Conservation (phyloP, 148 eudicot genomes). For the Dysphania ambrosioides region DNA sequence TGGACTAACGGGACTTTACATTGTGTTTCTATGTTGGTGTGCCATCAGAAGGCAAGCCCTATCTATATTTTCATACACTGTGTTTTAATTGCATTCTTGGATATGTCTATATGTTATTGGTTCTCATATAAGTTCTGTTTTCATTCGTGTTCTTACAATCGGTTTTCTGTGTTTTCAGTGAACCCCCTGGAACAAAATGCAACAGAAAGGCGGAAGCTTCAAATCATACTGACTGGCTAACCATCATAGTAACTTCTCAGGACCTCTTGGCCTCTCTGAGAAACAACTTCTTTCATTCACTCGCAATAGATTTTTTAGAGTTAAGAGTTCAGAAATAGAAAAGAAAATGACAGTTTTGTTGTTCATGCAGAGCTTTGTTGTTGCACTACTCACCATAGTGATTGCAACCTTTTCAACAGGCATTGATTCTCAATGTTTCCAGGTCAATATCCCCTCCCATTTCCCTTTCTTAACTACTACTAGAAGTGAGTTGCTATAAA, state of each 20-base stretch:
- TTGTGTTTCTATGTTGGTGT: conserved; percentile 86
- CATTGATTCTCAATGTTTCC: conserved; percentile 84
- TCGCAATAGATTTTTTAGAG: too few species aligned
- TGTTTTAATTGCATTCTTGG: too few species aligned
- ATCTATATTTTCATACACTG: too few species aligned
- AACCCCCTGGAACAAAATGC: conserved; percentile 69
- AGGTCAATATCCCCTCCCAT: conserved; percentile 35
- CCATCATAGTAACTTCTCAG: conserved; percentile 59
- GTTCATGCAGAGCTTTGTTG: conserved; percentile 63
- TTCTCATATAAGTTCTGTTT: neutral
- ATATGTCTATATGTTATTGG: too few species aligned
- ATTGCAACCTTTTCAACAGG: conserved; percentile 90
- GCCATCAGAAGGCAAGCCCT: conserved; percentile 71
- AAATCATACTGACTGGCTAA: conserved; percentile 59
- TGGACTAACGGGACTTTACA: conserved; percentile 81
- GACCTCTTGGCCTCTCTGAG: neutral
- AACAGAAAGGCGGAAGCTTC: conserved; percentile 52
- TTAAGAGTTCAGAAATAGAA: too few species aligned
- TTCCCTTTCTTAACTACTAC: neutral
- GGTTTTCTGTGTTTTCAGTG: conserved; percentile 45
- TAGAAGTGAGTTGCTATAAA: neutral
- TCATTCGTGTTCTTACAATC: neutral
- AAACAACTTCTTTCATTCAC: too few species aligned
- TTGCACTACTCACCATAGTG: conserved; percentile 73
- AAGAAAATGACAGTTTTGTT: neutral